Evolutionary conservation across 495 filamentous ascomycete species (phyloP).

Genomic region (Talaromyces liani): DNA sequence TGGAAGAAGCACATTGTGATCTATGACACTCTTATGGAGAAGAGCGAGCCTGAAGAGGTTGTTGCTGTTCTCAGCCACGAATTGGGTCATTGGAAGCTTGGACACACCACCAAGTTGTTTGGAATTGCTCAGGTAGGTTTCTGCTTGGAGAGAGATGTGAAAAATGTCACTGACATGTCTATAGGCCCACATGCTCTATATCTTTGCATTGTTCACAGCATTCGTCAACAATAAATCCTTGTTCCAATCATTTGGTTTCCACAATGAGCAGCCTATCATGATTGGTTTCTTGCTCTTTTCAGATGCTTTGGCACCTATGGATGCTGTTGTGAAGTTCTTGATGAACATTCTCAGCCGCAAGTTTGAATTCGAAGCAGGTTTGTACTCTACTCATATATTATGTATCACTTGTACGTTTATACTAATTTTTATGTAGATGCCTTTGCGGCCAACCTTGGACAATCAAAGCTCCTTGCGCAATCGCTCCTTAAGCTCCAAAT

Average conservation of each 20-base stretch:
- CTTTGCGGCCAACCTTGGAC: constrained; percentile 84
- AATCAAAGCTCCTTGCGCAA: constrained; percentile 72
- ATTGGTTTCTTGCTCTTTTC: constrained; percentile 96
- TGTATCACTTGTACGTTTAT: neutral
- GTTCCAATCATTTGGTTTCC: constrained; percentile 86
- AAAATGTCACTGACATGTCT: constrained; percentile 4
- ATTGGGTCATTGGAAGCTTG: constrained; percentile 92
- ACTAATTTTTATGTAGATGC: constrained; percentile 39
- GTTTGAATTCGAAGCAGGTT: constrained; percentile 94
- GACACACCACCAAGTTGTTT: constrained; percentile 89
- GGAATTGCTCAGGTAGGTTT: constrained; percentile 71
- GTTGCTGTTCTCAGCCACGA: constrained; percentile 93
- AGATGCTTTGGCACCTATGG: constrained; percentile 84
- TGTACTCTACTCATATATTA: constrained; percentile 11
- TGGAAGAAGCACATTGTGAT: constrained; percentile 99
- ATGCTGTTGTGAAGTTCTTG: constrained; percentile 81
- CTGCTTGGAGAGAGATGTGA: neutral
- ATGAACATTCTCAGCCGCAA: constrained; percentile 93
- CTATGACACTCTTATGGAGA: constrained; percentile 94
- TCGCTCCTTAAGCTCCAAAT: constrained; percentile 96
- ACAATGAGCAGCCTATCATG: constrained; percentile 78
- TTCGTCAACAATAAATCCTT: constrained; percentile 94
- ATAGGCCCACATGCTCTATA: constrained; percentile 84
- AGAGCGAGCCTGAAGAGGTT: constrained; percentile 84
- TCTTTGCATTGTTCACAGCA: constrained; percentile 91